Conservation (phyloP, 2,329 filamentous ascomycete genomes). For the Chaetomiaceae sp. region DNA sequence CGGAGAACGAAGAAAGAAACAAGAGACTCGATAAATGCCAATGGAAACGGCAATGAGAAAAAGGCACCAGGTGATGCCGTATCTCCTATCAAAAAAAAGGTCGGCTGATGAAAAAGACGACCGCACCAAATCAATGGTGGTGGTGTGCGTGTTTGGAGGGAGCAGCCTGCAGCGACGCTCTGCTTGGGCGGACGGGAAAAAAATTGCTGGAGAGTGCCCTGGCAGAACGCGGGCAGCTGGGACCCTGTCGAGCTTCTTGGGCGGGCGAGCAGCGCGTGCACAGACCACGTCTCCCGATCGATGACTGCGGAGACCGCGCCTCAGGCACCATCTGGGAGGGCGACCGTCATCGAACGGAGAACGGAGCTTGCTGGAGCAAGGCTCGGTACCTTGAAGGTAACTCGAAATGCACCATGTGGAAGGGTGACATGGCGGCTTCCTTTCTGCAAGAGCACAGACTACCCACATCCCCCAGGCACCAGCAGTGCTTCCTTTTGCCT, state of each 20-base stretch:
- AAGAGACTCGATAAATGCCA: conserved; percentile 17
- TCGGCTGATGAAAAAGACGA: conserved; percentile 19
- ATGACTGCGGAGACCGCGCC: conserved; percentile 8
- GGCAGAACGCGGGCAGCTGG: conserved; percentile 20
- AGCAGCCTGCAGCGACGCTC: conserved; percentile 14
- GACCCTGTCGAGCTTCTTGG: conserved; percentile 12
- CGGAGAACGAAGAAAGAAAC: conserved; percentile 6
- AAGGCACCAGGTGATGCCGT: conserved; percentile 9
- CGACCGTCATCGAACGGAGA: background rate
- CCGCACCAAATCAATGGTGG: conserved; percentile 14
- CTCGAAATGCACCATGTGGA: too few relatives aligned
- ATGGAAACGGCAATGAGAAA: conserved; percentile 14
- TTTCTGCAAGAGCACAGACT: too few relatives aligned
- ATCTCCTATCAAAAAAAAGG: conserved; percentile 18
- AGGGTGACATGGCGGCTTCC: too few relatives aligned
- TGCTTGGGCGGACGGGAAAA: conserved; percentile 20
- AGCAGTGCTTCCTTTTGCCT: too few relatives aligned
- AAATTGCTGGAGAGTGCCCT: conserved; percentile 16
- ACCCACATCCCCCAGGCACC: too few relatives aligned
- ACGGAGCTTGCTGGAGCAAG: background rate
- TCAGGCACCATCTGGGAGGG: too few relatives aligned
- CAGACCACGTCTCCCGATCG: conserved; percentile 18
- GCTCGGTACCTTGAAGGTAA: too few relatives aligned
- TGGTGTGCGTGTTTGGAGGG: conserved; percentile 15
- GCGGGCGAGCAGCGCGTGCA: conserved; percentile 16